Percentiles rank a stretch among this genome's conserved stretches.
These are phyloP conservation scores for Apiospora sp. DNA, from an alignment of 2,329 filamentous ascomycete genomes.

Conservation along the genomic window DNA sequence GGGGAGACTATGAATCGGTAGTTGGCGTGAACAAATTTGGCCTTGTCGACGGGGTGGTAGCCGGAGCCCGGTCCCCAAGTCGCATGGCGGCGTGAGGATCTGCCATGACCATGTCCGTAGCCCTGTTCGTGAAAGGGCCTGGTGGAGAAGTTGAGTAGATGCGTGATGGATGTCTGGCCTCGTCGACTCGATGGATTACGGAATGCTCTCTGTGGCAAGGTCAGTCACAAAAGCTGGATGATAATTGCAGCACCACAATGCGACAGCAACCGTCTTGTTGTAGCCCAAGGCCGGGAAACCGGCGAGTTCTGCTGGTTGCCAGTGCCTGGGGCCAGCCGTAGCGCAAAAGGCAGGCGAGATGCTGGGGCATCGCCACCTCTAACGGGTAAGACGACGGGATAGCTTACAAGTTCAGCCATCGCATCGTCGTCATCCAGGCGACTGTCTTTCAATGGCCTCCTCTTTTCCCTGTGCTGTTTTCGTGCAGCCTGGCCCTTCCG, in stretches of 20 bases:
- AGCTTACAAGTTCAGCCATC: conserved; percentile 78
- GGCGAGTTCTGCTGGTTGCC: background rate
- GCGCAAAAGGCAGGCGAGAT: background rate
- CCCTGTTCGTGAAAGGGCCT: conserved; percentile 70
- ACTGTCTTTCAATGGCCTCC: conserved; percentile 64
- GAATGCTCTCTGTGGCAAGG: conserved; percentile 52
- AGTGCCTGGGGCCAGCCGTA: background rate
- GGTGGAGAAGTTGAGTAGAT: conserved; percentile 91
- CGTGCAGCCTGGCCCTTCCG: conserved; percentile 79
- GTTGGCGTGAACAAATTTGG: conserved; percentile 92
- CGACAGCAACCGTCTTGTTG: background rate
- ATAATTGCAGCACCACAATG: background rate
- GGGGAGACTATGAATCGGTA: conserved; percentile 96
- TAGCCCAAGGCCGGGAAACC: background rate
- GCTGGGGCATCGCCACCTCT: conserved; percentile 29
- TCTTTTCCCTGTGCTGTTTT: conserved; percentile 85
- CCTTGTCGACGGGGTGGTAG: conserved; percentile 90
- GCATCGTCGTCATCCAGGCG: conserved; percentile 81
- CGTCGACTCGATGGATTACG: conserved; percentile 73
- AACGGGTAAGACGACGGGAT: conserved; percentile 14
- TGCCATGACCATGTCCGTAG: conserved; percentile 48
- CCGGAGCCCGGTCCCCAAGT: conserved; percentile 89
- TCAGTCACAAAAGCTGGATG: background rate
- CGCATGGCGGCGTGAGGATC: conserved; percentile 73
- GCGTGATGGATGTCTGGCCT: conserved; percentile 96